Base-by-base conservation (phyloP, 805 yeast genomes). In the Wickerhamiella brachini region DNA sequence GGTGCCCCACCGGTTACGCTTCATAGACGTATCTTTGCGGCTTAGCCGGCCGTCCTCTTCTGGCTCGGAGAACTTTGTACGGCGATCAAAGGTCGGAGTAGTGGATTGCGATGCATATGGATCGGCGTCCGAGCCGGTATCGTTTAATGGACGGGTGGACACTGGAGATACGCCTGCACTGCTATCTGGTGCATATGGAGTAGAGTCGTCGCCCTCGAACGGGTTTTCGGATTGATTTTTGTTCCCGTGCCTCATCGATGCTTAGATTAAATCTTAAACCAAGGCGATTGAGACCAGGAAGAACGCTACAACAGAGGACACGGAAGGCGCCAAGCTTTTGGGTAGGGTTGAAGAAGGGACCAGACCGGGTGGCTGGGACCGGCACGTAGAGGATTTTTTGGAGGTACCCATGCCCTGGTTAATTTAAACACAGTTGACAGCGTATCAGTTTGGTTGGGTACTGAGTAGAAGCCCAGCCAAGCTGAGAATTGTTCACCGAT, bases 21-120 rank as follows among this genome's bases (percentile, higher is more conserved):
- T 44, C 20, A 50, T 52, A 5, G 48, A 15, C 5, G 53, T 48
- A 26, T 51, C 52, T 23, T 45, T 43, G 17, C 55, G 52, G 24
- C 21, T 18, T 21, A 51, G 38, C 4, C 37, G 41, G 37, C 22
- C 22, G 38, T 29, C 46, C 18, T 39, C 21, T 5, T 18, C 21
- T 4, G 26, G 26, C 26, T 29, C 34, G 34, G 34, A 9, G 34
- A 29, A 29, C 34, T 29, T 29, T 4, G 34, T 29, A 9, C 12
- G 34, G 12, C 34, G 34, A 29, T 29, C 34, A 29, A 29, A 29
- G 34, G 34, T 29, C 34, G 34, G 34, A 12, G 34, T 29, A 9
- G 34, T 29, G 3, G 20, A 37, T 37, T 37, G 41, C 9, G 41
- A 37, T 37, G 41, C 41, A 4, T 15, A 37, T 15, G 41, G 41